These are phyloP conservation scores for Penicillium turbatum DNA, from an alignment of 495 filamentous ascomycete genomes.

Conservation along the genomic window DNA sequence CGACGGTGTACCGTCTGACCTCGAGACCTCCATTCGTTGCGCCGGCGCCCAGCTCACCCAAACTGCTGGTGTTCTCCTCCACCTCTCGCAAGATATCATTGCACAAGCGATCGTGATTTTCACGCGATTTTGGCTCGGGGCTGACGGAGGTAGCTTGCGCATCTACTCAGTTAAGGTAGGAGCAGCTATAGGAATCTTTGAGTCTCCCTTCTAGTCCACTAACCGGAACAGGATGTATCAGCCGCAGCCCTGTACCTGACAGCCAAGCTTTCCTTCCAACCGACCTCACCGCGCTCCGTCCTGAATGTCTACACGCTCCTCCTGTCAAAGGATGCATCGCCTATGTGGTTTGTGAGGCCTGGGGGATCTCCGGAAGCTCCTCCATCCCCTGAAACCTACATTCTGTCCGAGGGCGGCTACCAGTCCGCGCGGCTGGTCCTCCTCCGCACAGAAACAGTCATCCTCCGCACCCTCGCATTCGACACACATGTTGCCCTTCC, in stretches of 20 bases:
- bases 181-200: neutral
- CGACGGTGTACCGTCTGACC: slow-evolving; percentile 68
- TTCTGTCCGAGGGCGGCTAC: slow-evolving; percentile 71
- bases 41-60: slow-evolving; percentile 73
- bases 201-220: neutral
- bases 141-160: slow-evolving; percentile 58
- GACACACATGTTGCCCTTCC: slow-evolving; percentile 79
- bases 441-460: slow-evolving; percentile 64
- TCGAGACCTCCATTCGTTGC: slow-evolving; percentile 62
- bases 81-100: slow-evolving; percentile 83
- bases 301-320: slow-evolving; percentile 83
- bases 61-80: slow-evolving; percentile 77
- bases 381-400: slow-evolving; percentile 55
- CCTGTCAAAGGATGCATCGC: slow-evolving; percentile 56
- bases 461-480: slow-evolving; percentile 74
- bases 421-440: slow-evolving; percentile 56
- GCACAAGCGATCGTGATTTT: slow-evolving; percentile 85
- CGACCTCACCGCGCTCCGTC: slow-evolving; percentile 71
- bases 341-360: slow-evolving; percentile 49
- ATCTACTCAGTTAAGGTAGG: slow-evolving; percentile 54
- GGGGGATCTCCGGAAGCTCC: slow-evolving; percentile 31
- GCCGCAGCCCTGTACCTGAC: slow-evolving; percentile 77
- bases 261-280: slow-evolving; percentile 76
- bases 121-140: slow-evolving; percentile 77
- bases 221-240: slow-evolving; percentile 61